Conservation (phyloP, 2,329 filamentous ascomycete genomes). For the Beauveria varroae region DNA sequence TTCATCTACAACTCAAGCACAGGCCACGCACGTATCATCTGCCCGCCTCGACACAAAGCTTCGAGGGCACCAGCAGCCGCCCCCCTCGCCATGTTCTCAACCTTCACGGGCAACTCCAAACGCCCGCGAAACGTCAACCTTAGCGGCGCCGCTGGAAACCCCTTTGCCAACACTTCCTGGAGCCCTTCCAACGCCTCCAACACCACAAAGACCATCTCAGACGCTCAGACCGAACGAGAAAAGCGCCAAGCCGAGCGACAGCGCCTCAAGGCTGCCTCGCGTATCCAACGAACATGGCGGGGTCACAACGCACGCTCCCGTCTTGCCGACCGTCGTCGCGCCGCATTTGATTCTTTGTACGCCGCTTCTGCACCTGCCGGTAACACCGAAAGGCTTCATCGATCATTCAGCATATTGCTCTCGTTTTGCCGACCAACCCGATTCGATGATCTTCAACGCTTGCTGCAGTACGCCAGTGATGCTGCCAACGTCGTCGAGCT, state of each 20-base stretch:
- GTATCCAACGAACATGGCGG: conserved; percentile 76
- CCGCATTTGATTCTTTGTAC: conserved; percentile 56
- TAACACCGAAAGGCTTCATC: conserved; percentile 27
- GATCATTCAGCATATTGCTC: conserved; percentile 41
- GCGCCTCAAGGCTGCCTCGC: conserved; percentile 62
- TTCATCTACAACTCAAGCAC: not conserved
- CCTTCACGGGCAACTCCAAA: conserved; percentile 81
- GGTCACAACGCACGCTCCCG: conserved; percentile 58
- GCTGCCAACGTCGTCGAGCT: conserved; percentile 29
- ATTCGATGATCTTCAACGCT: conserved; percentile 40
- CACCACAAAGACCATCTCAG: conserved; percentile 69
- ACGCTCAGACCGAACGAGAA: conserved; percentile 79
- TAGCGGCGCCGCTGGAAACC: conserved; percentile 74
- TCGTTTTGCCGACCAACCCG: conserved; percentile 39
- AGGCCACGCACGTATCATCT: not conserved
- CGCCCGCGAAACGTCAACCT: conserved; percentile 90
- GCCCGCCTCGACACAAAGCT: not conserved
- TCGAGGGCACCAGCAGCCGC: not conserved
- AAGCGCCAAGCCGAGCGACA: conserved; percentile 75
- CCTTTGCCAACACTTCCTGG: conserved; percentile 62
- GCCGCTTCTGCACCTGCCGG: conserved; percentile 25
- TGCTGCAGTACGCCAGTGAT: conserved; percentile 39
- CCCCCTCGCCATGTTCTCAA: conserved; percentile 65
- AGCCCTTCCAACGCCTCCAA: conserved; percentile 49
- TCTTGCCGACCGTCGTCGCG: conserved; percentile 50